A percentile compares a stretch with the other conserved stretches of the same genome.
Conservation (phyloP, 2,329 filamentous ascomycete species). For the Ophiostoma himal-ulmi region DNA sequence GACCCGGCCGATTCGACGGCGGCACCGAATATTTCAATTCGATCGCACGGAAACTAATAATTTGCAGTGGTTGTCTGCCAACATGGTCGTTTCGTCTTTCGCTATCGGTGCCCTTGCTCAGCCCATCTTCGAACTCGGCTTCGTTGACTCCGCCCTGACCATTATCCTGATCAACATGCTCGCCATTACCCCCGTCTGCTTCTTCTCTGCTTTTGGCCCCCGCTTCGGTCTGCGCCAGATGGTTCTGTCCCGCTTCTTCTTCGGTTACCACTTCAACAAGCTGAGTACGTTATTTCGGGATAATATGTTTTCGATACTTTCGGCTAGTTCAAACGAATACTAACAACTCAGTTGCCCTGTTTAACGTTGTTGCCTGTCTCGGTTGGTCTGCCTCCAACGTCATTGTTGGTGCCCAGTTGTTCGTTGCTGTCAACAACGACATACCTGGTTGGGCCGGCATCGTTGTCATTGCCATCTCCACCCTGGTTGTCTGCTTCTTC, state of each 20-base stretch:
- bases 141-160: slow-evolving; percentile 64
- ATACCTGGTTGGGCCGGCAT: slow-evolving; percentile 71
- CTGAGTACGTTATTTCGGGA: slow-evolving; percentile 46
- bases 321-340: background rate
- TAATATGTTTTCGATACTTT: too few relatives aligned
- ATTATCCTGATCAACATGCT: slow-evolving; percentile 72
- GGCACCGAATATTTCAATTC: background rate
- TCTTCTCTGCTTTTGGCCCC: slow-evolving; percentile 51
- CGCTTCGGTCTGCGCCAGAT: slow-evolving; percentile 56
- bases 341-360: slow-evolving; percentile 52
- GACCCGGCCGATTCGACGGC: background rate
- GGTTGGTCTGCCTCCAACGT: slow-evolving; percentile 74
- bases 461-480: slow-evolving; percentile 63
- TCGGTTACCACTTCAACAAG: slow-evolving; percentile 58
- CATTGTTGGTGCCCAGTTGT: slow-evolving; percentile 72
- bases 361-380: slow-evolving; percentile 64
- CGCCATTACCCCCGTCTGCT: slow-evolving; percentile 50
- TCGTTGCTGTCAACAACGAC: slow-evolving; percentile 63
- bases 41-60: background rate
- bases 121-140: slow-evolving; percentile 64
- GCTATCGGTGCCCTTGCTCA: slow-evolving; percentile 66
- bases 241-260: slow-evolving; percentile 55
- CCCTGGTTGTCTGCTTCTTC: slow-evolving; percentile 65
- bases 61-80: slow-evolving; percentile 65
- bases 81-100: slow-evolving; percentile 71